Evolutionary conservation across 495 filamentous ascomycete species (phyloP).

Genomic region (Daldinia vernicosa): DNA sequence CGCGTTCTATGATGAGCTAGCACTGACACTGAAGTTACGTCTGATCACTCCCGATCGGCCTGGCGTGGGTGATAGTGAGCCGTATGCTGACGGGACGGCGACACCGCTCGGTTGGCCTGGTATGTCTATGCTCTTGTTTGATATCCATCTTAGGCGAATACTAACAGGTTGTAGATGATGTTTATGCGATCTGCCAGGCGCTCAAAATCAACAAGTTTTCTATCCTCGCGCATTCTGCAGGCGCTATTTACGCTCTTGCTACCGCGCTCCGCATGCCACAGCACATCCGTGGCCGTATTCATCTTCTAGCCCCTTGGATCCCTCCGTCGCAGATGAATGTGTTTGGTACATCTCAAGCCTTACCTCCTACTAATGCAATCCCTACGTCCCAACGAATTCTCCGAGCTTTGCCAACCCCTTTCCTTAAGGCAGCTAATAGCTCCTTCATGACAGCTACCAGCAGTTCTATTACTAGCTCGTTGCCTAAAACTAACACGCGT

Average conservation of each 20-base stretch:
- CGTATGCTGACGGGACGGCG: slow-evolving; percentile 79
- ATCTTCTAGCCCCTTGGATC: slow-evolving; percentile 97
- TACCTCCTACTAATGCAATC: slow-evolving; percentile 81
- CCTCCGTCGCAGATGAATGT: slow-evolving; percentile 95
- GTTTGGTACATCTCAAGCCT: slow-evolving; percentile 75
- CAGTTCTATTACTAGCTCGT: slow-evolving; percentile 83
- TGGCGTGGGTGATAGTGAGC: slow-evolving; percentile 90
- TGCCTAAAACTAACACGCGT: slow-evolving; percentile 73
- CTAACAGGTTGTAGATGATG: slow-evolving; percentile 72
- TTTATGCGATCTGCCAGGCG: slow-evolving; percentile 91
- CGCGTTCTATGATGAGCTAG: slow-evolving; percentile 97
- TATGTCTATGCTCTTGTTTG: slow-evolving; percentile 54
- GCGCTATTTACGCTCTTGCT: slow-evolving; percentile 96
- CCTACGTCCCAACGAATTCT: slow-evolving; percentile 93
- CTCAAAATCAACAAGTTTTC: slow-evolving; percentile 96
- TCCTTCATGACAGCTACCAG: slow-evolving; percentile 93
- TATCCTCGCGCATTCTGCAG: slow-evolving; percentile 95
- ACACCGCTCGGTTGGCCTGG: slow-evolving; percentile 94
- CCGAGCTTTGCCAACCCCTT: slow-evolving; percentile 86
- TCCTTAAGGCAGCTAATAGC: slow-evolving; percentile 93
- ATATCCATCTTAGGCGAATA: slow-evolving; percentile 22
- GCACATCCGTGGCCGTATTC: slow-evolving; percentile 92
- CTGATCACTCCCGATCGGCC: slow-evolving; percentile 95
- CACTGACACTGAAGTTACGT: slow-evolving; percentile 84
- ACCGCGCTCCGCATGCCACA: slow-evolving; percentile 96